Conservation (phyloP, 176 grass and related monocot species). For the Eragrostis curvula region DNA sequence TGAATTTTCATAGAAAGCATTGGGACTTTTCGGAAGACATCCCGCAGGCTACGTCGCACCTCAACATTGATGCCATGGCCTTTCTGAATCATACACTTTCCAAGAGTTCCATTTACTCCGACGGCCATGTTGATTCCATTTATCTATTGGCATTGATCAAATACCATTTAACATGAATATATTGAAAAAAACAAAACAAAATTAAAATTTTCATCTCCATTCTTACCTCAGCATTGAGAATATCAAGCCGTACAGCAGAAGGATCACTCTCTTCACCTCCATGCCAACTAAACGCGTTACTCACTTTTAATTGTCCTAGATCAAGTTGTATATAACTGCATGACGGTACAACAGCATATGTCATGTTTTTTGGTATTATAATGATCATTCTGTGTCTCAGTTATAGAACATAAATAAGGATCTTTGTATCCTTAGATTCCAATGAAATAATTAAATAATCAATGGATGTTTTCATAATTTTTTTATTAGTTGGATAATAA, state of each 20-base stretch:
- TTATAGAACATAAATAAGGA: background rate
- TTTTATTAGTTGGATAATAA: slow-evolving; percentile 20
- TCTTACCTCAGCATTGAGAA: slow-evolving; percentile 86
- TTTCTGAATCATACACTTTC: slow-evolving; percentile 85
- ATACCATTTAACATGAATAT: slow-evolving; percentile 12
- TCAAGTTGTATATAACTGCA: slow-evolving; percentile 99
- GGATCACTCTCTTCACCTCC: slow-evolving; percentile 86
- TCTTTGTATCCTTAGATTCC: background rate
- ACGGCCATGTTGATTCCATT: slow-evolving; percentile 98
- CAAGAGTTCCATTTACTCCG: slow-evolving; percentile 74
- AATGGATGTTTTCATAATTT: background rate
- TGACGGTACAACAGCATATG: slow-evolving; percentile 18
- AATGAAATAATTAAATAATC: slow-evolving; percentile 12
- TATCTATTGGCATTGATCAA: slow-evolving; percentile 67
- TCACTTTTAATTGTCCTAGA: slow-evolving; percentile 85
- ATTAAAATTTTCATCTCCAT: background rate
- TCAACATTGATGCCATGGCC: slow-evolving; percentile 80
- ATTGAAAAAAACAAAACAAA: background rate
- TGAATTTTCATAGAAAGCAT: slow-evolving; percentile 77
- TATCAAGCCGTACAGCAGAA: slow-evolving; percentile 89
- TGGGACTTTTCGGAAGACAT: slow-evolving; percentile 89
- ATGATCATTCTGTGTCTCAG: slow-evolving; percentile 4
- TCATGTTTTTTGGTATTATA: slow-evolving; percentile 22
- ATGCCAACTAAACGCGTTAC: slow-evolving; percentile 88
- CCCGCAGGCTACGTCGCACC: slow-evolving; percentile 89